Evolutionary conservation across 2,329 filamentous ascomycete genomes (phyloP).

Genomic region (Didymella arachidicola): DNA sequence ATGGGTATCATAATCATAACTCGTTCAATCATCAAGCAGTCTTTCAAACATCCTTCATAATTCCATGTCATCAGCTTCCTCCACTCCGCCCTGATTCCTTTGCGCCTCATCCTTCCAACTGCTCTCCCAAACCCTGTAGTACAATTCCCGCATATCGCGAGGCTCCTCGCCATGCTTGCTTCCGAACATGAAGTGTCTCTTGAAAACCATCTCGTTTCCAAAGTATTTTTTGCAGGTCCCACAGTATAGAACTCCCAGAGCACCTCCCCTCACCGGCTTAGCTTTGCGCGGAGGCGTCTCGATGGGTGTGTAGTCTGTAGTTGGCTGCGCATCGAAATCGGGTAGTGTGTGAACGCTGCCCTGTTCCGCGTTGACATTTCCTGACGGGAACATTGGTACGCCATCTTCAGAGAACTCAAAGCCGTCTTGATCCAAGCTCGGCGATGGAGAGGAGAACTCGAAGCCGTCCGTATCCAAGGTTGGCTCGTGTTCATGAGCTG

Average conservation of each 20-base stretch:
- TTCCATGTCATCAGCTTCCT: slow-evolving; percentile 7
- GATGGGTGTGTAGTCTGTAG: slow-evolving; percentile 1
- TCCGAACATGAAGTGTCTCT: slow-evolving; percentile 21
- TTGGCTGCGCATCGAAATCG: slow-evolving; percentile 9
- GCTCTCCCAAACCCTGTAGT: slow-evolving; percentile 14
- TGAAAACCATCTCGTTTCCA: slow-evolving; percentile 23
- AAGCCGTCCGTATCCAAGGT: slow-evolving; percentile 18
- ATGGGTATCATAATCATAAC: background rate
- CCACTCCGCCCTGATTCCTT: background rate
- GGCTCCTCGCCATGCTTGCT: slow-evolving; percentile 12
- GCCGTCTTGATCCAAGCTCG: background rate
- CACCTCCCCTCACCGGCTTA: background rate
- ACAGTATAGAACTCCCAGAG: slow-evolving; percentile 20
- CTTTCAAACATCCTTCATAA: background rate
- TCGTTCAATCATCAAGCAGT: background rate
- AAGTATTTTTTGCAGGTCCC: slow-evolving; percentile 19
- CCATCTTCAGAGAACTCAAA: slow-evolving; percentile 2
- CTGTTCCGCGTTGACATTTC: slow-evolving; percentile 1
- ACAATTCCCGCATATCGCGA: slow-evolving; percentile 17
- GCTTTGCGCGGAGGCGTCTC: background rate
- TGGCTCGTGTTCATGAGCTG: slow-evolving; percentile 3
- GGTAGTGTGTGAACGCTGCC: slow-evolving; percentile 9
- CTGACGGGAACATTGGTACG: background rate
- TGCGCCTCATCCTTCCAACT: slow-evolving; percentile 15
- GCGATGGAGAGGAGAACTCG: slow-evolving; percentile 3